Conservation (phyloP, 805 yeast genomes). For the Teunomyces barrocoloradensis region DNA sequence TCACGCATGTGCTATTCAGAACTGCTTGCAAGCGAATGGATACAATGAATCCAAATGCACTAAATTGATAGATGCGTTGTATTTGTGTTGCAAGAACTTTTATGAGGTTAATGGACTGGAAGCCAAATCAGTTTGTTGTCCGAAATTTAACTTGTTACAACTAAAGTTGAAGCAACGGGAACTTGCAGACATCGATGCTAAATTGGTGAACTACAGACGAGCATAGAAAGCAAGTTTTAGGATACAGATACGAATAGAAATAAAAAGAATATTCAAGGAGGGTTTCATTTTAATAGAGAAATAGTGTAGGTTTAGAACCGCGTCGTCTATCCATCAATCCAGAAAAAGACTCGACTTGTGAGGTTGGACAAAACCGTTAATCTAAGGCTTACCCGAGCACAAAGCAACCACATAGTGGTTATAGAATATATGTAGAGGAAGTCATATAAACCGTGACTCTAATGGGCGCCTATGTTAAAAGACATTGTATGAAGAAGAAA, state of each 20-base stretch:
- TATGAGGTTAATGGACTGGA: constrained; percentile 60
- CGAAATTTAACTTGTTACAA: constrained; percentile 59
- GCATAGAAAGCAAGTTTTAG: constrained; percentile 2
- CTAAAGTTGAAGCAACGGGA: constrained; percentile 65
- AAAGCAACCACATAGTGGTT: constrained; percentile 48
- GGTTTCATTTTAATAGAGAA: neutral
- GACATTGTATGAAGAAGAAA: constrained; percentile 41
- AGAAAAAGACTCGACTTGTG: constrained; percentile 52
- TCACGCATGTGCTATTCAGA: constrained; percentile 81
- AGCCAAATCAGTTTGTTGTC: constrained; percentile 73
- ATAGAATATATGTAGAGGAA: constrained; percentile 47
- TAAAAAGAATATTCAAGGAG: neutral
- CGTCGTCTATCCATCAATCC: constrained; percentile 49
- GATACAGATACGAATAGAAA: neutral
- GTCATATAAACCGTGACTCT: constrained; percentile 63
- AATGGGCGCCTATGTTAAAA: constrained; percentile 74
- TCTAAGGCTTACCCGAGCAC: constrained; percentile 98
- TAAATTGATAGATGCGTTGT: constrained; percentile 62
- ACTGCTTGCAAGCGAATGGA: constrained; percentile 59
- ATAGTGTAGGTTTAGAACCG: constrained; percentile 72
- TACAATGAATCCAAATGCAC: constrained; percentile 79
- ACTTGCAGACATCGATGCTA: constrained; percentile 58
- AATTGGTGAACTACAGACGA: constrained; percentile 22
- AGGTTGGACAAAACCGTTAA: constrained; percentile 52
- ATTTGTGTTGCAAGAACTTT: constrained; percentile 69